A percentile compares a stretch with the other conserved stretches of the same genome.
These are phyloP conservation scores for Tylopilus intermedius DNA, from an alignment of 768 basidiomycete species.

Conservation along the genomic window DNA sequence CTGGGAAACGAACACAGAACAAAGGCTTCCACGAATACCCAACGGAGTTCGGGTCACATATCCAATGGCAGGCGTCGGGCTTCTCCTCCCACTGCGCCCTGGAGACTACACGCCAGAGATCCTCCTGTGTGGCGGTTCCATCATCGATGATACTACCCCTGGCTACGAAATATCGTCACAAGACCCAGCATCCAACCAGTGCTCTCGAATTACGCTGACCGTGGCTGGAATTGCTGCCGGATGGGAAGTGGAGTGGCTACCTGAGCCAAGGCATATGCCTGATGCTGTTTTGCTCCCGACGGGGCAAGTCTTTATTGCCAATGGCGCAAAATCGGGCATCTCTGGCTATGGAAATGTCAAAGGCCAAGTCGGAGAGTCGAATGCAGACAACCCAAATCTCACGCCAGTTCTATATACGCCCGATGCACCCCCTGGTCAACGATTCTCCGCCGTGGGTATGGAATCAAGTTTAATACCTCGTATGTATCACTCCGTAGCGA, in stretches of 20 bases:
- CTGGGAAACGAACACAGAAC: slow-evolving; percentile 61
- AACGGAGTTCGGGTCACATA: slow-evolving; percentile 80
- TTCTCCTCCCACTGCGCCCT: slow-evolving; percentile 68
- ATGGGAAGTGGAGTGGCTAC: slow-evolving; percentile 76
- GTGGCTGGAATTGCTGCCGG: slow-evolving; percentile 59
- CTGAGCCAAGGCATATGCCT: slow-evolving; percentile 67
- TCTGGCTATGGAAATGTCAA: slow-evolving; percentile 75
- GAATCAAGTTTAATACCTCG: slow-evolving; percentile 64
- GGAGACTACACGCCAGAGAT: slow-evolving; percentile 65
- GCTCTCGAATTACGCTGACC: slow-evolving; percentile 63
- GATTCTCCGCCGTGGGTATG: slow-evolving; percentile 58
- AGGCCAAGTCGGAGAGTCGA: slow-evolving; percentile 66
- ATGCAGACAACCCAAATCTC: slow-evolving; percentile 69
- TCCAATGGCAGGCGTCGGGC: slow-evolving; percentile 71
- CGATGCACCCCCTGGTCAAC: slow-evolving; percentile 42
- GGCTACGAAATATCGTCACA: slow-evolving; percentile 65
- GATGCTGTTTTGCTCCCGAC: slow-evolving; percentile 80
- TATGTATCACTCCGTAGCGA: slow-evolving; percentile 82
- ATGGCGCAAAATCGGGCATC: slow-evolving; percentile 69
- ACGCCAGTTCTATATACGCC: slow-evolving; percentile 71
- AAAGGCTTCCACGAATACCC: slow-evolving; percentile 59
- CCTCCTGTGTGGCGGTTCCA: slow-evolving; percentile 74
- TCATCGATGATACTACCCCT: slow-evolving; percentile 53
- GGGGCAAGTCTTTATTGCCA: slow-evolving; percentile 68
- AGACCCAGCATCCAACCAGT: slow-evolving; percentile 68